These are phyloP conservation scores for Jackrogersella minutella DNA, from an alignment of 495 filamentous ascomycete genomes.

Conservation along the genomic window DNA sequence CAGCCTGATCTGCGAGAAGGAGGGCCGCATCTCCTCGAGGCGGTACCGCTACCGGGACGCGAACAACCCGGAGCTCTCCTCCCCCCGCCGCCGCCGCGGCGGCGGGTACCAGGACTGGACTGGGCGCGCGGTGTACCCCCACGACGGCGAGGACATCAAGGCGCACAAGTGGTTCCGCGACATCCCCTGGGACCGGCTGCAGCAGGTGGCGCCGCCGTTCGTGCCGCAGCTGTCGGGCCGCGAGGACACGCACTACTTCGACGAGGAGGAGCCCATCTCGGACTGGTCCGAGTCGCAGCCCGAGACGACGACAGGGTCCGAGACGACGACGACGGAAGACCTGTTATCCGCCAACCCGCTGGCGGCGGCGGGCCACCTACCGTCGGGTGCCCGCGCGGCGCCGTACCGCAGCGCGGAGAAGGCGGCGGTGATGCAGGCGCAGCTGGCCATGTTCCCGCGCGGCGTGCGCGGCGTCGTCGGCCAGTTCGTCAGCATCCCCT, in stretches of 20 bases:
- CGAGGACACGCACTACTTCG: slow-evolving; percentile 91
- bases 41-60: slow-evolving; percentile 61
- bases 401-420: slow-evolving; percentile 31
- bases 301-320: slow-evolving; percentile 33
- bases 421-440: slow-evolving; percentile 41
- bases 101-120: slow-evolving; percentile 46
- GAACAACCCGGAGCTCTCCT: slow-evolving; percentile 27
- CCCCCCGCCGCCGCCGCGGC: slow-evolving; percentile 18
- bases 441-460: slow-evolving; percentile 47
- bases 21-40: slow-evolving; percentile 75
- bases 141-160: slow-evolving; percentile 83
- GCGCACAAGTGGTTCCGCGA: slow-evolving; percentile 75
- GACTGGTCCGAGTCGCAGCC: slow-evolving; percentile 56
- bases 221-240: slow-evolving; percentile 71
- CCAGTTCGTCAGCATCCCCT: slow-evolving; percentile 52
- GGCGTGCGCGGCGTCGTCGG: slow-evolving; percentile 51
- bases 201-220: slow-evolving; percentile 74
- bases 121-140: slow-evolving; percentile 73
- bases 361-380: slow-evolving; percentile 16
- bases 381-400: background rate
- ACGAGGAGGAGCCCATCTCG: slow-evolving; percentile 76
- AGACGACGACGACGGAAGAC: slow-evolving; percentile 31
- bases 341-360: slow-evolving; percentile 28
- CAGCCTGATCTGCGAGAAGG: slow-evolving; percentile 78
- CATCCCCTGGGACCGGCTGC: slow-evolving; percentile 73